Evolutionary conservation across 2,329 filamentous ascomycete species (phyloP), one percentile per base, ranked within the genome.

Genomic region (Epichloe sp.): DNA sequence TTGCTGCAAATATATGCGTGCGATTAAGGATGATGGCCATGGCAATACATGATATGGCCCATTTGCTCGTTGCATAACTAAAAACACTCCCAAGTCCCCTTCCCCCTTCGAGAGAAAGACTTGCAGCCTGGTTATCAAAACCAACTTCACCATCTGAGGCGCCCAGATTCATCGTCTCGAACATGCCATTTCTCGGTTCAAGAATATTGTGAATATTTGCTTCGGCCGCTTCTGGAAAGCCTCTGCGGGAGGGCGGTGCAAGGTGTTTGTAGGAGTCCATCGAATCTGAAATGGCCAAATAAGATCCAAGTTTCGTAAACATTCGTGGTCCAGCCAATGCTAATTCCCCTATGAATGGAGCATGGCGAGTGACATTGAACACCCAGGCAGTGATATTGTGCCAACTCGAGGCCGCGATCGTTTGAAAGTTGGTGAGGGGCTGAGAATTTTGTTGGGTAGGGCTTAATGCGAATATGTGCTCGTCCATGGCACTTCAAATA

Each of bases 1-100:
- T 91, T 0, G 90, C 91, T 42, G 89, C 91, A 67, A 95, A 97
- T 59, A 97, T 93, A 53, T 90, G 84, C 6, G 93, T 94, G 52
- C 93, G 82, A 64, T 97, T 97, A 23, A 97, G 74, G 52, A 96
- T 71, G 53, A 97, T 79, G 21, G 88, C 88, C 75, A 91, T 86
- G 38, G 83, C 80, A 59, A 97, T 83, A 60, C 89, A 96, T 49
- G 84, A 83, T 52, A 97, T 71, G 0, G 91, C 90, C 93, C 93
- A 97, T 66, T 86, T 86, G 67, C 88, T 94, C 1, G 87, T 94
- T 43, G 89, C 76, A 67, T 97, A 98, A 59, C 82, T 86, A 67
- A 97, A 90, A 53, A 97, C 81, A 54, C 87, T 89, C 44, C 88
- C 86, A 43, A 96, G 74, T 43, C 86, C 88, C 62, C 83, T 80